phyloP scores from a whole-genome alignment of 352 stramenopile species.

The Pythium vanterpoolii region DNA sequence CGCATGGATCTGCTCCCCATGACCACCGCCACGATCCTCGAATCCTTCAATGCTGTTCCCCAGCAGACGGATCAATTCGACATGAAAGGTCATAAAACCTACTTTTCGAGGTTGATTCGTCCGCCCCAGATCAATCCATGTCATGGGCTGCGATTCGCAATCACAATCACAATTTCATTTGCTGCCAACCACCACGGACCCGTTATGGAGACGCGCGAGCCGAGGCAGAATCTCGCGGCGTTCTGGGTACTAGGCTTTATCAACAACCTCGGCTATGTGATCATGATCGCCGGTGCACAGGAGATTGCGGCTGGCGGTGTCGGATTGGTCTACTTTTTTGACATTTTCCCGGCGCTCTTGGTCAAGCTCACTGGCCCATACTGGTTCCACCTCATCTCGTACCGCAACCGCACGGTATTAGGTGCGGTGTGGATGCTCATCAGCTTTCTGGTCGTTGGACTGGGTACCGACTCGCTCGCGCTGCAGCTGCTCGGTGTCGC shows the following conservation, averaged over 20 bases:
- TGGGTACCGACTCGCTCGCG: conserved; percentile 47
- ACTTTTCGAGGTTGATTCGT: conserved; percentile 15
- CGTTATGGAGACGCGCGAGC: conserved; percentile 21
- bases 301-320: conserved; percentile 89
- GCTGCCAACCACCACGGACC: background rate
- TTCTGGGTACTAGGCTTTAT: conserved; percentile 93
- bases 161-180: background rate
- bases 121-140: background rate
- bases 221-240: conserved; percentile 59
- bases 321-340: conserved; percentile 91
- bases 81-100: conserved; percentile 18
- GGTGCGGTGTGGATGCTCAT: conserved; percentile 77
- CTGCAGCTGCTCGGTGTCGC: conserved; percentile 88
- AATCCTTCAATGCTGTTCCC: background rate
- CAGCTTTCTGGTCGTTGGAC: conserved; percentile 74
- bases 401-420: conserved; percentile 70
- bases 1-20: background rate
- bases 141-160: too few relatives aligned
- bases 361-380: conserved; percentile 90
- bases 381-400: conserved; percentile 93
- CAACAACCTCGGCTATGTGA: conserved; percentile 93
- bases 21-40: background rate
- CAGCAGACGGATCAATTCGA: background rate
- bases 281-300: conserved; percentile 94
- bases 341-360: conserved; percentile 87